Conservation (phyloP, 2,329 filamentous ascomycete genomes). For the Xenosphaeropsis pyriputrescens region DNA sequence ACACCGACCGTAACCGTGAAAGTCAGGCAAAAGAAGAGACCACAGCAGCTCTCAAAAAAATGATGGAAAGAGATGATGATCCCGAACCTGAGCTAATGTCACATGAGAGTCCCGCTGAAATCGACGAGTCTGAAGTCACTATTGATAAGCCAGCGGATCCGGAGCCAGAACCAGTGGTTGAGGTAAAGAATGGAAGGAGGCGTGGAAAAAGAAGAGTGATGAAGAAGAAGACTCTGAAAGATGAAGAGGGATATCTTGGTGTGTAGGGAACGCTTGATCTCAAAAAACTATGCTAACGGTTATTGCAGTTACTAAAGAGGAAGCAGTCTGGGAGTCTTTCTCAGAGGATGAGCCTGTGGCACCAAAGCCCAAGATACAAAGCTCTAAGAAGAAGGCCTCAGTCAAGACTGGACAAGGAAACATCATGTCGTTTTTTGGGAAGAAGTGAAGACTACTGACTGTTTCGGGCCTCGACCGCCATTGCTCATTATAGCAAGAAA, state of each 20-base stretch:
- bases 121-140: slow-evolving; percentile 29
- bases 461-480: too few species aligned
- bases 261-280: slow-evolving; percentile 19
- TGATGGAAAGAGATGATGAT: slow-evolving; percentile 63
- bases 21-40: slow-evolving; percentile 41
- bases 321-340: slow-evolving; percentile 79
- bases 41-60: slow-evolving; percentile 50
- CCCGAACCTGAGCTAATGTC: slow-evolving; percentile 16
- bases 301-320: slow-evolving; percentile 64
- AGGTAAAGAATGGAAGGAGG: slow-evolving; percentile 25
- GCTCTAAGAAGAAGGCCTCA: slow-evolving; percentile 36
- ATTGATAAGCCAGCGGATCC: too few species aligned
- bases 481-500: too few species aligned
- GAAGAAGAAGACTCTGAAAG: slow-evolving; percentile 77
- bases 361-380: slow-evolving; percentile 35
- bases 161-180: background rate
- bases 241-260: slow-evolving; percentile 85
- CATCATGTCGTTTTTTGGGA: slow-evolving; percentile 87
- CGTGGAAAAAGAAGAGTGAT: slow-evolving; percentile 67
- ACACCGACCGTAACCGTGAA: slow-evolving; percentile 11
- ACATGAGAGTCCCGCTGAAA: too few species aligned
- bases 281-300: slow-evolving; percentile 4
- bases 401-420: slow-evolving; percentile 55
- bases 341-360: slow-evolving; percentile 68
- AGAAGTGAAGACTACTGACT: slow-evolving; percentile 33